These are phyloP conservation scores for Eucalyptus sideroxylon DNA, from an alignment of 345 rosid genomes.

Conservation along the genomic window DNA sequence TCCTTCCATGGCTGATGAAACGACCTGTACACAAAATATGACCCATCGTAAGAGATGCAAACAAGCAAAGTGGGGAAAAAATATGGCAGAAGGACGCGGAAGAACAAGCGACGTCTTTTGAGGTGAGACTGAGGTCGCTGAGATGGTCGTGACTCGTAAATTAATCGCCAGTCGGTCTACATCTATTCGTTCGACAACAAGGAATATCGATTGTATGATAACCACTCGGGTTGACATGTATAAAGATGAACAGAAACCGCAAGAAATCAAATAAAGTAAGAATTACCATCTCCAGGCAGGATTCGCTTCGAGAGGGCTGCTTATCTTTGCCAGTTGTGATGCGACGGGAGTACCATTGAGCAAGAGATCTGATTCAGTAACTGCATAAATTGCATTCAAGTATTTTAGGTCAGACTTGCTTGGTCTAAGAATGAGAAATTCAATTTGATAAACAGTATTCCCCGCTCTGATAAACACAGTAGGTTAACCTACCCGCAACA, in stretches of 20 bases:
- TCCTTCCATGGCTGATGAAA: slow-evolving; percentile 60
- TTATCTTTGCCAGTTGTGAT: slow-evolving; percentile 31
- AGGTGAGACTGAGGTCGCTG: neutral
- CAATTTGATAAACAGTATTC: neutral
- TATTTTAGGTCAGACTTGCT: neutral
- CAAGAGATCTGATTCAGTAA: slow-evolving; percentile 7
- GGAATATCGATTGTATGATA: neutral
- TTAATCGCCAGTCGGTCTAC: neutral
- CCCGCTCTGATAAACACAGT: neutral
- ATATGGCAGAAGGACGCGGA: neutral
- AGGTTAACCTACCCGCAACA: slow-evolving; percentile 26
- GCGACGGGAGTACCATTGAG: neutral
- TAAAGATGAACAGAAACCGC: neutral
- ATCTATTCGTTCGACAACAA: neutral
- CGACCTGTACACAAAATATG: slow-evolving; percentile 36
- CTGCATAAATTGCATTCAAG: neutral
- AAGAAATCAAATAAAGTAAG: neutral
- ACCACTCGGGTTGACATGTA: neutral
- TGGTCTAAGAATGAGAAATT: neutral
- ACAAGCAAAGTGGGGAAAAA: neutral
- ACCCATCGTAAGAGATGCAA: neutral
- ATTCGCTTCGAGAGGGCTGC: slow-evolving; percentile 56
- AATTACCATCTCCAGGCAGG: slow-evolving; percentile 88
- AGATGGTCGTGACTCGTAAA: neutral
- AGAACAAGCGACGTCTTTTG: neutral